Evolutionary conservation across 306 rosid genomes (phyloP), one percentile per base, ranked within the genome.

Genomic region (Mucuna pruriens): DNA sequence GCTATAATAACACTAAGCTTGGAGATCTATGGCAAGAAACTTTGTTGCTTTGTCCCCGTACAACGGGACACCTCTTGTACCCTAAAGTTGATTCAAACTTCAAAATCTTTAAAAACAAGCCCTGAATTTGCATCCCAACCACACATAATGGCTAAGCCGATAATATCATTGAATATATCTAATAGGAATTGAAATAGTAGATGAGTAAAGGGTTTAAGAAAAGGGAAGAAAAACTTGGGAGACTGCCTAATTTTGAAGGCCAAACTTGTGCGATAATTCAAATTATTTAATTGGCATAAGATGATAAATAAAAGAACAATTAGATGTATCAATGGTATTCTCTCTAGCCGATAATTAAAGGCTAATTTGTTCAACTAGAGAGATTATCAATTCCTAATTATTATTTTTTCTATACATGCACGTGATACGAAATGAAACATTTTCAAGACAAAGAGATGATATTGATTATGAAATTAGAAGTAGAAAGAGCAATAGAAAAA

Each of bases 21-120:
- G 77, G 63, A 78, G 76, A 89, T 86, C 86, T 40, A 73, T 26
- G 39, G 58, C 79, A 51, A 74, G 66, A 69, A 80, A 83, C 55
- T 76, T 26, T 77, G 88, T 88, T 88, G 68, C 84, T 82, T 70
- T 87, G 91, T 85, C 89, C 75, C 91, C 90, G 58, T 76, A 80
- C 90, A 82, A 20, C 52, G 65, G 23, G 81, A 75, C 89, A 88
- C 85, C 52, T 44, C 74, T 6, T 88, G 94, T 87, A 81, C 89
- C 94, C 90, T 82, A 90, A 92, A 90, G 94, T 75, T 82, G 81
- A 78, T 82, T 84, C 94, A 88, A 71, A 9, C 74, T 76, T 49
- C 57, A 55, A 73, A 76, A 71, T 65, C 71, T 77, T 75, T 51
- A 52, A 65, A 65, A 76, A 79, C 63, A 36, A 13, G 66, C 67